A percentile compares a stretch with the other conserved stretches of the same genome.
Evolutionary conservation across 2,329 filamentous ascomycete species (phyloP).

Genomic region (Neurospora crassa): DNA sequence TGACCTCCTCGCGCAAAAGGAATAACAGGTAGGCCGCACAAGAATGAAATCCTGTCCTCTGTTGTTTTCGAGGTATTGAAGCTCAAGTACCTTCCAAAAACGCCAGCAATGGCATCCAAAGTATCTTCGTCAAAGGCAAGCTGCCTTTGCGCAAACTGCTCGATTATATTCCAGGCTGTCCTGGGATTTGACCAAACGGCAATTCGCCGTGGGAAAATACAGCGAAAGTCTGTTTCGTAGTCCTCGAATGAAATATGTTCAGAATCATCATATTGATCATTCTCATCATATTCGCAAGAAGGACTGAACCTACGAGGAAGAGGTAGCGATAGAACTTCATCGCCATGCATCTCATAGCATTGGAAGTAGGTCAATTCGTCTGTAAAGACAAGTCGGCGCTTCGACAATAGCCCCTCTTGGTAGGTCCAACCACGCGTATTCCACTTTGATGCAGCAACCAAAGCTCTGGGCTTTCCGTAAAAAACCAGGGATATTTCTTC

Average conservation of each 20-base stretch:
- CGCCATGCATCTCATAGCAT: conserved; percentile 2
- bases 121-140: neutral
- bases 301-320: neutral
- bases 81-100: neutral
- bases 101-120: neutral
- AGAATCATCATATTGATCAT: neutral
- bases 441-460: neutral
- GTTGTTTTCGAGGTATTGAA: too few relatives aligned
- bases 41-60: neutral
- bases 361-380: conserved; percentile 3
- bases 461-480: neutral
- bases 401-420: conserved; percentile 4
- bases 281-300: neutral
- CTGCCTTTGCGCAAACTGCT: neutral
- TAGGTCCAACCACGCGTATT: conserved; percentile 3
- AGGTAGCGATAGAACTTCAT: neutral
- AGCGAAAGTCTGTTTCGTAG: neutral
- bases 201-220: neutral
- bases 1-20: too few relatives aligned
- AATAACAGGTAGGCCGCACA: neutral
- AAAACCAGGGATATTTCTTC: neutral
- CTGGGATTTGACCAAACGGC: neutral
- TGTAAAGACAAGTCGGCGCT: conserved; percentile 5
- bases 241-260: neutral
- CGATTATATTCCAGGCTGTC: neutral